Base-by-base conservation (phyloP, 192 early-diverging fungal genomes). In the Coemansia sp. region DNA sequence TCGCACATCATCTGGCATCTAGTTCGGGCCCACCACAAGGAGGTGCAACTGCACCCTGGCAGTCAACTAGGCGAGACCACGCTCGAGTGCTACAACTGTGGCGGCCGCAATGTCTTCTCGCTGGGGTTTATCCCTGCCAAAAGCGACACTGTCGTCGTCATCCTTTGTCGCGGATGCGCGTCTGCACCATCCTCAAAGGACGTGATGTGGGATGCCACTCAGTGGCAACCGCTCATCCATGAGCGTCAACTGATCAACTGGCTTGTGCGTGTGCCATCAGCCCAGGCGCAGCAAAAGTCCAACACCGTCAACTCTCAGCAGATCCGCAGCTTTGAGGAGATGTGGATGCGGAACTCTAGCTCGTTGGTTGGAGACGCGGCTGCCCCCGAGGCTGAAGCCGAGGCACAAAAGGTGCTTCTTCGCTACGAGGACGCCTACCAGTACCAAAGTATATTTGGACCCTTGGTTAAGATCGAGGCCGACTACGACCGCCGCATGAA, bases 81-180 rank as follows among this genome's bases (percentile, higher is more conserved):
- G 2, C 87, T 99, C 41, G 97, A 99, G 79, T 99, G 97, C 76
- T 99, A 98, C 86, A 95, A 97, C 80, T 99, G 97, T 81, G 95
- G 97, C 15, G 92, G 88, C 41, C 87, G 92, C 61, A 99, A 99
- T 72, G 91, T 96, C 38, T 99, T 99, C 79, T 87, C 95, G 53
- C 89, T 99, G 36, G 98, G 98, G 3, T 99, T 98, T 71, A 98
- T 98, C 70, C 98, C 98, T 7, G 98, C 98, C 27, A 99, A 99
- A 84, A 91, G 92, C 33, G 96, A 98, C 73, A 96, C 97, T 4
- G 97, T 99, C 10, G 96, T 99, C 9, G 97, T 99, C 16, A 84
- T 99, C 33, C 88, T 99, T 43, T 99, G 98, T 85, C 87, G 95
- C 62, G 91, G 95, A 24, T 99, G 98, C 71, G 95, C 98, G 1